A percentile compares a stretch with the other conserved stretches of the same genome.
These are phyloP conservation scores for Fennellomyces sp. DNA, from an alignment of 371 early-diverging fungal species.

Conservation along the genomic window DNA sequence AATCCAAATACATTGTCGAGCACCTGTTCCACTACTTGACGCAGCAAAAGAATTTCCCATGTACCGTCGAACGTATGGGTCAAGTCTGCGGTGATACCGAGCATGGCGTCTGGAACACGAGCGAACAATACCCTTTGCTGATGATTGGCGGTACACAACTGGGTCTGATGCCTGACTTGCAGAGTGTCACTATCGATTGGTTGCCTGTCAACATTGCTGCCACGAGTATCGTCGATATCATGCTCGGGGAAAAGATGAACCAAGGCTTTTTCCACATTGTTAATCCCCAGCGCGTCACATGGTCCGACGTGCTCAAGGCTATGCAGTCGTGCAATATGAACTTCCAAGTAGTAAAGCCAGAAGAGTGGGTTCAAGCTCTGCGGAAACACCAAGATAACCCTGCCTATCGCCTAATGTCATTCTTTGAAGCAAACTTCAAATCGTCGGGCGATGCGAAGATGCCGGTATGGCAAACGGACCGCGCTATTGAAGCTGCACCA, in stretches of 20 bases:
- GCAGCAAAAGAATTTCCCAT: conserved; percentile 33
- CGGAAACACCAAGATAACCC: conserved; percentile 37
- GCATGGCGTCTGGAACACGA: conserved; percentile 46
- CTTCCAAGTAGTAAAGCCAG: conserved; percentile 25
- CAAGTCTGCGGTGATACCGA: conserved; percentile 44
- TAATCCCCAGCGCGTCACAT: conserved; percentile 24
- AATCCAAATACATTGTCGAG: conserved; percentile 49
- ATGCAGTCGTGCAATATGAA: conserved; percentile 25
- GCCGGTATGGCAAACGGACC: conserved; percentile 9
- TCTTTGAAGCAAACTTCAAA: conserved; percentile 17
- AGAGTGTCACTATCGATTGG: conserved; percentile 33
- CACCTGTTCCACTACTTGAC: conserved; percentile 31
- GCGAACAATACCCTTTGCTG: conserved; percentile 45
- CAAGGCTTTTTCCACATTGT: conserved; percentile 36
- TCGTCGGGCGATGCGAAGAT: not conserved
- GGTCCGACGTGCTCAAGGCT: conserved; percentile 24
- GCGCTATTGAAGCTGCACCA: conserved; percentile 1
- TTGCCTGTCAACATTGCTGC: conserved; percentile 35
- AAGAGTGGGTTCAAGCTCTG: conserved; percentile 32
- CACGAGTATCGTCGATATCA: conserved; percentile 29
- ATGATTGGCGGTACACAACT: conserved; percentile 28
- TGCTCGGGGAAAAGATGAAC: conserved; percentile 24
- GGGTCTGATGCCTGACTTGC: conserved; percentile 19
- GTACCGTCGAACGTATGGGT: conserved; percentile 39
- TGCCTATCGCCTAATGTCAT: conserved; percentile 30